Conservation (phyloP, 2,329 filamentous ascomycete species). For the Botrytis hyacinthi region DNA sequence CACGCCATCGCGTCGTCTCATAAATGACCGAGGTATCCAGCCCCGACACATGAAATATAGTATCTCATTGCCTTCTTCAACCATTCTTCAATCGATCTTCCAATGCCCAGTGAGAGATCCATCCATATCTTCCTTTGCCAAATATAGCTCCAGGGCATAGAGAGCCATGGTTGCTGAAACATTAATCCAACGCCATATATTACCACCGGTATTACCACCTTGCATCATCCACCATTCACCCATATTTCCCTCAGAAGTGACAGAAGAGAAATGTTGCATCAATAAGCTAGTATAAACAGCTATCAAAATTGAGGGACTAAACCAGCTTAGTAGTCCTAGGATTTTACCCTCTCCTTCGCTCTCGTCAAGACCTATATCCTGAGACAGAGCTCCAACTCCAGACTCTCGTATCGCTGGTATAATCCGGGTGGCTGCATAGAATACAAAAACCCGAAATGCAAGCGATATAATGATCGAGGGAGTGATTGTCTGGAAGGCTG, state of each 20-base stretch:
- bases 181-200: slow-evolving; percentile 92
- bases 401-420: slow-evolving; percentile 90
- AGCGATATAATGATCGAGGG: slow-evolving; percentile 95
- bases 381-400: slow-evolving; percentile 76
- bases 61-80: slow-evolving; percentile 9
- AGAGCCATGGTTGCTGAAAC: slow-evolving; percentile 83
- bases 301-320: slow-evolving; percentile 90
- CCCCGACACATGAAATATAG: slow-evolving; percentile 19
- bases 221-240: slow-evolving; percentile 81
- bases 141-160: slow-evolving; percentile 86
- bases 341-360: slow-evolving; percentile 77
- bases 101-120: slow-evolving; percentile 73
- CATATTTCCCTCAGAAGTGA: slow-evolving; percentile 58
- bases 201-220: slow-evolving; percentile 77
- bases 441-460: slow-evolving; percentile 88
- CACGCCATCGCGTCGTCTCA: background rate
- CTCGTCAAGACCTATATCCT: slow-evolving; percentile 84
- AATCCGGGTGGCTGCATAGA: slow-evolving; percentile 93
- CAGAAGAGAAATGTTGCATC: slow-evolving; percentile 90
- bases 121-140: slow-evolving; percentile 80
- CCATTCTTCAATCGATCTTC: slow-evolving; percentile 75
- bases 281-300: slow-evolving; percentile 94
- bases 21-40: slow-evolving; percentile 5
- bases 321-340: slow-evolving; percentile 84
- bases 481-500: slow-evolving; percentile 92